Evolutionary conservation across 1,284 basidiomycete species (phyloP).

Genomic region (Neolentinus lepideus): DNA sequence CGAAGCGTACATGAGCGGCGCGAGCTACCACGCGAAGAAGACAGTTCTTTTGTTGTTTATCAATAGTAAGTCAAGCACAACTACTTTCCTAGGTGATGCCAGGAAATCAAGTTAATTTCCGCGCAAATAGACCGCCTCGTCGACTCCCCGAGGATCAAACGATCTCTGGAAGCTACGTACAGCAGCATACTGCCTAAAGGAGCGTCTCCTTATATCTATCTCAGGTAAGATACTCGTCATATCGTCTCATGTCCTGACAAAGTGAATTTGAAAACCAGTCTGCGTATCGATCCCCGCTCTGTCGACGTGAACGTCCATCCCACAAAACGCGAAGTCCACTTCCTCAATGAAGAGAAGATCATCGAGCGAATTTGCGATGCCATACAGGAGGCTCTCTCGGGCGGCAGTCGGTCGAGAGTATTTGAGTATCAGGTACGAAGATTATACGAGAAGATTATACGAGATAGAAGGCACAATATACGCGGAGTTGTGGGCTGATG

Average conservation of each 20-base stretch:
- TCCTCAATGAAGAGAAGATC: conserved; percentile 89
- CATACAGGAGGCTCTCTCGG: conserved; percentile 61
- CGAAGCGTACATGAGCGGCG: conserved; percentile 77
- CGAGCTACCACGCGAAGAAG: conserved; percentile 88
- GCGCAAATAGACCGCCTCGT: conserved; percentile 79
- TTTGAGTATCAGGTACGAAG: conserved; percentile 75
- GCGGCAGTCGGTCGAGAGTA: conserved; percentile 60
- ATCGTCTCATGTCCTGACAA: too few relatives aligned
- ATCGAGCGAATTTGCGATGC: conserved; percentile 75
- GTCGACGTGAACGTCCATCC: conserved; percentile 99
- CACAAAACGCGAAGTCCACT: conserved; percentile 95
- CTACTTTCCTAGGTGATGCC: background rate
- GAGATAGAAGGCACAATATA: too few relatives aligned
- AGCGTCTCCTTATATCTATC: conserved; percentile 84
- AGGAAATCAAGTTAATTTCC: background rate
- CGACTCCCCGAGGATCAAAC: conserved; percentile 83
- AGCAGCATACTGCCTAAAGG: conserved; percentile 88
- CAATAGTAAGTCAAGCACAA: conserved; percentile 62
- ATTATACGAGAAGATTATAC: background rate
- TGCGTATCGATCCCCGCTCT: conserved; percentile 80
- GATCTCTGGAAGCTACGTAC: conserved; percentile 86
- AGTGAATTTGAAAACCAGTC: conserved; percentile 35
- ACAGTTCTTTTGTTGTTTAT: conserved; percentile 90
- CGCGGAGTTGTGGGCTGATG: too few relatives aligned
- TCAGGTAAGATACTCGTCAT: conserved; percentile 53